Conservation (phyloP, 169 alveolate genomes). For the Cryptosporidium baileyi region DNA sequence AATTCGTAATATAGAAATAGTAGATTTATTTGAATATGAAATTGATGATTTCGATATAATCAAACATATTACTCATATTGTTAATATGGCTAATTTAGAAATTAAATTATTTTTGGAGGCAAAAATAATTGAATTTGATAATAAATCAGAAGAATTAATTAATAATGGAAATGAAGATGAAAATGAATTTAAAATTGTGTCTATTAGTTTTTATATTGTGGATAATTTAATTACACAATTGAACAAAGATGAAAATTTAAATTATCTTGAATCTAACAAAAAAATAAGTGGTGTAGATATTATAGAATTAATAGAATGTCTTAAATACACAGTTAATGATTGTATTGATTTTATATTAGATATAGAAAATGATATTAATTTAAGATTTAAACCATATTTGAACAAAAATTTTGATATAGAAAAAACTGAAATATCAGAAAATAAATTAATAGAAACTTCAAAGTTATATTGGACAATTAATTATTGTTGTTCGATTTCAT, state of each 20-base stretch:
- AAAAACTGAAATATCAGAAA: not conserved
- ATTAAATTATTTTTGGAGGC: constrained; percentile 8
- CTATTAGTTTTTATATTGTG: constrained; percentile 3
- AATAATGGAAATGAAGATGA: not conserved
- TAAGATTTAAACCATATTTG: not conserved
- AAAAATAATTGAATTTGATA: not conserved
- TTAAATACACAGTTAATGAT: not conserved
- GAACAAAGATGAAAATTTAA: constrained; percentile 29
- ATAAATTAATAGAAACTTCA: not conserved
- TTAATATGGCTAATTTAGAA: constrained; percentile 22
- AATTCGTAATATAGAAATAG: not conserved
- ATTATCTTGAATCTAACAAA: constrained; percentile 4
- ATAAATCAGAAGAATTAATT: not conserved
- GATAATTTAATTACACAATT: constrained; percentile 13
- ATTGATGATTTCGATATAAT: not conserved
- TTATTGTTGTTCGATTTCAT: constrained; percentile 25
- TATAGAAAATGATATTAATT: not conserved
- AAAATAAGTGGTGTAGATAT: constrained; percentile 14
- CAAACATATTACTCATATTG: not conserved
- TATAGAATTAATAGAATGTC: constrained; percentile 4
- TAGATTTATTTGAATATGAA: not conserved
- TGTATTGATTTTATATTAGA: constrained; percentile 44
- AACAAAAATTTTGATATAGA: not conserved
- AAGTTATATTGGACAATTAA: constrained; percentile 40
- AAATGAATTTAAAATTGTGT: not conserved